Conservation (phyloP, 495 filamentous ascomycete species). For the Cercophora scortea region DNA sequence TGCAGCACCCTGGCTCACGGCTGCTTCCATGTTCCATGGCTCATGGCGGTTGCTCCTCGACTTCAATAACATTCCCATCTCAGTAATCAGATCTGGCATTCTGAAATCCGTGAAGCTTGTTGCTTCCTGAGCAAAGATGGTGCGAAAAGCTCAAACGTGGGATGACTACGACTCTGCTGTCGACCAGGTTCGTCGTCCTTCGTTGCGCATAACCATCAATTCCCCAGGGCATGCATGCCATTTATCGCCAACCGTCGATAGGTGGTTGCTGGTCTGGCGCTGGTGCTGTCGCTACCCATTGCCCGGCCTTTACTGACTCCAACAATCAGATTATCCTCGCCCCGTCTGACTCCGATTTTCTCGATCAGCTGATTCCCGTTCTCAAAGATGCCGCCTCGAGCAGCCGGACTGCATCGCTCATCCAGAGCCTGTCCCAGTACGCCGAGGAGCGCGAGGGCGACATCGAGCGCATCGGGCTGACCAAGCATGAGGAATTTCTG, state of each 20-base stretch:
- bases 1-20: no score
- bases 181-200: constrained; percentile 29
- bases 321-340: constrained; percentile 74
- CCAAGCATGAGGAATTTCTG: constrained; percentile 94
- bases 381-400: constrained; percentile 80
- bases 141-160: constrained; percentile 41
- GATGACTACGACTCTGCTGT: constrained; percentile 49
- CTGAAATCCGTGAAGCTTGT: constrained; percentile 3
- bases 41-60: no score
- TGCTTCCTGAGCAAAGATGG: constrained; percentile 24
- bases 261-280: not conserved
- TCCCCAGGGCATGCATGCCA: no score
- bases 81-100: not conserved
- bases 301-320: not conserved
- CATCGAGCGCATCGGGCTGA: constrained; percentile 91
- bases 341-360: constrained; percentile 84
- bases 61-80: not conserved
- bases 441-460: constrained; percentile 79
- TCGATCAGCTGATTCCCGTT: constrained; percentile 88
- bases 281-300: not conserved
- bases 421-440: constrained; percentile 71
- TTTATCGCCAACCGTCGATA: not conserved
- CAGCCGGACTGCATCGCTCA: constrained; percentile 63
- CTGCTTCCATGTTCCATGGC: no score
- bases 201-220: not conserved